phyloP scores from a whole-genome alignment of 208 protist genomes.

The Herpetomonas tarakana region DNA sequence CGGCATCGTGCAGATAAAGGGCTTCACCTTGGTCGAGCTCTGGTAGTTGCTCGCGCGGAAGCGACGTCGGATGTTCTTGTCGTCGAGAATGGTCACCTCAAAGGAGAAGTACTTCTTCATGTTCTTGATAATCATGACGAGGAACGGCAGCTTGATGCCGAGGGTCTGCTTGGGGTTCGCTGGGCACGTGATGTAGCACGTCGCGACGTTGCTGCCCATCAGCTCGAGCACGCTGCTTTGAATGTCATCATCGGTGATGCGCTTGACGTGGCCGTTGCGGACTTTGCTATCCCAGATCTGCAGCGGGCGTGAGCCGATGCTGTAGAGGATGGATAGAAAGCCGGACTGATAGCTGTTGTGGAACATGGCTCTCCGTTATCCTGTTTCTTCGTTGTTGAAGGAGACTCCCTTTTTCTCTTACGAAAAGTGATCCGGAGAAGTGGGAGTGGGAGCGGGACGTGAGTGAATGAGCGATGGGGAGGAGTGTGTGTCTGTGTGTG shows the following conservation, averaged over 20 bases:
- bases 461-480: too few relatives aligned
- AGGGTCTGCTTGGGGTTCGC: constrained; percentile 96
- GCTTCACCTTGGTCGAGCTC: constrained; percentile 97
- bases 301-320: constrained; percentile 97
- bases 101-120: constrained; percentile 99
- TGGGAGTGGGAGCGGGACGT: too few relatives aligned
- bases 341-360: constrained; percentile 99
- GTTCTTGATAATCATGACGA: constrained; percentile 99
- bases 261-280: constrained; percentile 98
- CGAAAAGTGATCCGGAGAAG: too few relatives aligned
- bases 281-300: constrained; percentile 99
- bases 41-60: constrained; percentile 99
- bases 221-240: constrained; percentile 99
- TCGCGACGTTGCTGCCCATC: constrained; percentile 98
- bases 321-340: constrained; percentile 99
- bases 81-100: constrained; percentile 99
- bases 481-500: too few relatives aligned
- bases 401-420: background rate
- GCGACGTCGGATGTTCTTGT: constrained; percentile 97
- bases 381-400: background rate
- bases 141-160: constrained; percentile 99
- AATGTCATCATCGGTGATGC: constrained; percentile 99
- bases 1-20: constrained; percentile 99
- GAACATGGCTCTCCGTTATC: constrained; percentile 88
- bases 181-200: constrained; percentile 98